phyloP scores from a whole-genome alignment of 768 basidiomycete genomes.

The Megacollybia marginata region DNA sequence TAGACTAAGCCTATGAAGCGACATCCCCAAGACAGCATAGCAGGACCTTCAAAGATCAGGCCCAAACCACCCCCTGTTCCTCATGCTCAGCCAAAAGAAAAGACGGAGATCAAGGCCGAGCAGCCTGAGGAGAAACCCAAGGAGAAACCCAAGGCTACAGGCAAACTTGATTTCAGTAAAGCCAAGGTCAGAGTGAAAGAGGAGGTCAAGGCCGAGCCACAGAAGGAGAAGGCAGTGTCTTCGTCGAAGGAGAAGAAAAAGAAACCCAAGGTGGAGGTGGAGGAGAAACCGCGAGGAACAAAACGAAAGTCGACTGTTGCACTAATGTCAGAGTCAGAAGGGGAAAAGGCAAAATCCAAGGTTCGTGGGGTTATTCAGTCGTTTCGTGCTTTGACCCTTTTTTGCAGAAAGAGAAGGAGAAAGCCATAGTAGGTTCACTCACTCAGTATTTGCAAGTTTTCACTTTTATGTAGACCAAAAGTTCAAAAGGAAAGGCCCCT shows the following conservation, averaged over 20 bases:
- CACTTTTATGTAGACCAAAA: no score
- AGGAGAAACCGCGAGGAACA: conserved; percentile 9
- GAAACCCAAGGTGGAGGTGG: conserved; percentile 3
- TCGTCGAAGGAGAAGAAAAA: conserved; percentile 5
- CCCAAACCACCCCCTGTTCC: conserved; percentile 5
- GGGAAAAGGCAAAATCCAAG: conserved; percentile 10
- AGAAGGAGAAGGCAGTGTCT: conserved; percentile 10
- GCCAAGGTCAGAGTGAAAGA: conserved; percentile 38
- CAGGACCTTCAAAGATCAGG: not conserved
- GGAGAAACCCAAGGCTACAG: conserved; percentile 28
- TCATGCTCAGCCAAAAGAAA: conserved; percentile 9
- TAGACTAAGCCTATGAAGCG: not conserved
- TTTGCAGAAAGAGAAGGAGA: no score
- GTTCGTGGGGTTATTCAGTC: not conserved
- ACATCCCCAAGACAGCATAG: not conserved
- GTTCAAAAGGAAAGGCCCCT: not conserved
- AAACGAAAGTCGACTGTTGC: conserved; percentile 37
- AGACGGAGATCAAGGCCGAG: conserved; percentile 15
- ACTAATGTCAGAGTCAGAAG: conserved; percentile 23
- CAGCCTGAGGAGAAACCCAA: conserved; percentile 10
- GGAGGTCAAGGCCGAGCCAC: conserved; percentile 13
- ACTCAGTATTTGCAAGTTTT: no score
- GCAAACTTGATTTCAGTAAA: conserved; percentile 59
- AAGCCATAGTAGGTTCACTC: no score
- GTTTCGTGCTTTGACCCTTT: no score